These are phyloP conservation scores for Boletus subparvulus DNA, from an alignment of 768 basidiomycete species.

Conservation along the genomic window DNA sequence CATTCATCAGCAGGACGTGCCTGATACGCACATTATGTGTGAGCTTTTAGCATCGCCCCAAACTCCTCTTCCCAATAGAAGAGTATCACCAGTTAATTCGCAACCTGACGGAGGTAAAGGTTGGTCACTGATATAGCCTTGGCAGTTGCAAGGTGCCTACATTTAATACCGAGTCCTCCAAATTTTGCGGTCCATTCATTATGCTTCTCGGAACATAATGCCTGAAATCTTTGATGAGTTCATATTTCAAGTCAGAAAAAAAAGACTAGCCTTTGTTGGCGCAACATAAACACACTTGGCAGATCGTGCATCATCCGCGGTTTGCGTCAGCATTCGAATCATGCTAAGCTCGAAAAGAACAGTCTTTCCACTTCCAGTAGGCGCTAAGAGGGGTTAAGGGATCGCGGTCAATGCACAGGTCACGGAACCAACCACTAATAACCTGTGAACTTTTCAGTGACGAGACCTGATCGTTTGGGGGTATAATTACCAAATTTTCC, in stretches of 20 bases:
- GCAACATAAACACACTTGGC: constrained; percentile 88
- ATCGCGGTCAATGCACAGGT: constrained; percentile 2
- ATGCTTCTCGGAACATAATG: constrained; percentile 81
- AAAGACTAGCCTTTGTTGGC: constrained; percentile 71
- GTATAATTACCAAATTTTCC: constrained; percentile 58
- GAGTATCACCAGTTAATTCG: constrained; percentile 92
- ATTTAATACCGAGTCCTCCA: constrained; percentile 69
- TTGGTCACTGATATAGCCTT: not conserved
- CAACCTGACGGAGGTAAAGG: constrained; percentile 50
- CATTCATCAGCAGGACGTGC: not conserved
- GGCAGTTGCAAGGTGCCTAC: constrained; percentile 39
- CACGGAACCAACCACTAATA: constrained; percentile 55
- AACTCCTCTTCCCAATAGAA: constrained; percentile 57
- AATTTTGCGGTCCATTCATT: constrained; percentile 87
- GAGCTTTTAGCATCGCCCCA: constrained; percentile 77
- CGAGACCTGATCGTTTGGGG: not conserved
- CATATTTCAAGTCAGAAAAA: not conserved
- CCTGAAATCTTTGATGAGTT: constrained; percentile 43
- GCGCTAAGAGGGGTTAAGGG: constrained; percentile 51
- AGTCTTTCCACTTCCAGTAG: constrained; percentile 96
- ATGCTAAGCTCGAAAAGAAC: constrained; percentile 92
- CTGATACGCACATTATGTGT: constrained; percentile 67
- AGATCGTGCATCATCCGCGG: constrained; percentile 32
- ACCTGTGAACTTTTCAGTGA: constrained; percentile 45
- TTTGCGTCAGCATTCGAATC: constrained; percentile 62